Percentiles rank a stretch among this genome's conserved stretches.
Conservation (phyloP, 768 basidiomycete species). For the Boletus sensibilis region DNA sequence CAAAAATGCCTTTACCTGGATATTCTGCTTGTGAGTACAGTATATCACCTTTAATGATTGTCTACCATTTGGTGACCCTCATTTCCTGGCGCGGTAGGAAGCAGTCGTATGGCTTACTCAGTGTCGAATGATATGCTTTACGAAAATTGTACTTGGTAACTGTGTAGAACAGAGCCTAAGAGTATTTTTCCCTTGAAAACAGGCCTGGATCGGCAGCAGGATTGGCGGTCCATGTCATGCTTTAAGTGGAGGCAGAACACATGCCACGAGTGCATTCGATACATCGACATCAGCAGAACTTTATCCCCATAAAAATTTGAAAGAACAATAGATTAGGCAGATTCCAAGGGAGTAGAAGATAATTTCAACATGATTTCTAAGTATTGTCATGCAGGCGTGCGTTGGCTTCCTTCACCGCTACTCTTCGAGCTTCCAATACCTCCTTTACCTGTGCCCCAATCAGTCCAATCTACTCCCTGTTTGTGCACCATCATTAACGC, state of each 20-base stretch:
- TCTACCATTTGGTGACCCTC: background rate
- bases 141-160: background rate
- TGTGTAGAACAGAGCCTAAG: background rate
- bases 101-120: background rate
- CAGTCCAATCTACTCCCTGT: slow-evolving; percentile 74
- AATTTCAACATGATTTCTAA: background rate
- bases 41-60: background rate
- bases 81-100: background rate
- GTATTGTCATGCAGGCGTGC: background rate
- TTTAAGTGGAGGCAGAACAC: background rate
- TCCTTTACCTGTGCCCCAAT: slow-evolving; percentile 39
- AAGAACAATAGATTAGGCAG: background rate
- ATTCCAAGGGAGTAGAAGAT: too few species aligned
- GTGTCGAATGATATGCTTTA: background rate
- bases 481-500: slow-evolving; percentile 96
- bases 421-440: background rate
- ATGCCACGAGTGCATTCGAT: background rate
- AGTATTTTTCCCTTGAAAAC: background rate
- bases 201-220: background rate
- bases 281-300: background rate
- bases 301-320: too few species aligned
- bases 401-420: background rate
- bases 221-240: background rate
- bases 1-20: background rate
- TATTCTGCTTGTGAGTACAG: background rate